Percentiles rank a stretch among this genome's conserved stretches.
Evolutionary conservation across 2,329 filamentous ascomycete species (phyloP).

Genomic region (Fusarium sp.): DNA sequence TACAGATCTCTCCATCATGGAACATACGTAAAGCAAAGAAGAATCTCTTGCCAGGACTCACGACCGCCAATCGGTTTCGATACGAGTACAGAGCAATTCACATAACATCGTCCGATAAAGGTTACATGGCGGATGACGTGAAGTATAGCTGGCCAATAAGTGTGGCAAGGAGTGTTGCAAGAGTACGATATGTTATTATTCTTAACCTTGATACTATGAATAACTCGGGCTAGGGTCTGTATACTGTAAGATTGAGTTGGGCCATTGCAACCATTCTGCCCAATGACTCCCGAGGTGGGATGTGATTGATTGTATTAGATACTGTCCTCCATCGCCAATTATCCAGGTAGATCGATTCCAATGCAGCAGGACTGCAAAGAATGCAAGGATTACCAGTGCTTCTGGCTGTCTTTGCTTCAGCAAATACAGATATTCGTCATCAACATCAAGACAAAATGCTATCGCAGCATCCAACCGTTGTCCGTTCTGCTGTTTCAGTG

Average conservation of each 20-base stretch:
- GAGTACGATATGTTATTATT: background rate
- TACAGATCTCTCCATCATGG: background rate
- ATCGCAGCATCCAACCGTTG: background rate
- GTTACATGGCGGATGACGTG: background rate
- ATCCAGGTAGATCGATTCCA: background rate
- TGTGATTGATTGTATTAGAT: background rate
- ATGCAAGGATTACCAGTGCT: background rate
- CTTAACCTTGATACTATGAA: background rate
- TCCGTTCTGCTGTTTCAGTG: background rate
- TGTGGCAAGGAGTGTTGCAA: background rate
- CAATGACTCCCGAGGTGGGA: background rate
- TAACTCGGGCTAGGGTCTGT: background rate
- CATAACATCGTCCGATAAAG: background rate
- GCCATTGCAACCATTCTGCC: background rate
- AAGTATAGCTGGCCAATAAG: background rate
- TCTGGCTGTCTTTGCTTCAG: background rate
- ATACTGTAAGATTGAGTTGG: background rate
- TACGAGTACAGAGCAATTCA: background rate
- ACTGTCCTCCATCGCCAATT: background rate
- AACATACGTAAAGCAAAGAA: background rate
- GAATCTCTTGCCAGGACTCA: background rate
- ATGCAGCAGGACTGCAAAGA: background rate
- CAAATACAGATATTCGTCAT: background rate
- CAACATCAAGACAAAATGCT: background rate
- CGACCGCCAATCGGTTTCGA: too few species aligned